phyloP scores from a whole-genome alignment of 306 rosid species.

The Abrus precatorius region DNA sequence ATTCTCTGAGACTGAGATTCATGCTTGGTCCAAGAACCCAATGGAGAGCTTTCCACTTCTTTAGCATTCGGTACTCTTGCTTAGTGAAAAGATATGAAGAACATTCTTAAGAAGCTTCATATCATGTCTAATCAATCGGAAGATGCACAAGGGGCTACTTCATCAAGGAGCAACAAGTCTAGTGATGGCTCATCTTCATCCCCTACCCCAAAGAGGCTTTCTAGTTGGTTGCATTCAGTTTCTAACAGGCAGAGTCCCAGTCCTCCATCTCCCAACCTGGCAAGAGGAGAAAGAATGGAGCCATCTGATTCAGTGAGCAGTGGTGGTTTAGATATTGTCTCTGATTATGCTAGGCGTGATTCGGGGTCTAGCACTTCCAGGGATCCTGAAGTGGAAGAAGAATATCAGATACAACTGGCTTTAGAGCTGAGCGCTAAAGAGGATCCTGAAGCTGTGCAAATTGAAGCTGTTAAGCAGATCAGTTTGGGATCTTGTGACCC shows the following conservation, averaged over 20 bases:
- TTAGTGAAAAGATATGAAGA: constrained; percentile 76
- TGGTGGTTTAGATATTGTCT: constrained; percentile 67
- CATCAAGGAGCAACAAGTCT: constrained; percentile 68
- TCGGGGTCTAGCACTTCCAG: constrained; percentile 80
- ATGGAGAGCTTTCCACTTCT: constrained; percentile 75
- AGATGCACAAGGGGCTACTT: constrained; percentile 67
- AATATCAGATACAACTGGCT: constrained; percentile 95
- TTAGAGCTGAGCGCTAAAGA: constrained; percentile 95
- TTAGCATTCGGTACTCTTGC: constrained; percentile 56
- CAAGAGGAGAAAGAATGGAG: constrained; percentile 64
- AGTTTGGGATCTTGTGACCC: constrained; percentile 94
- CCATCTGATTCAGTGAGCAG: constrained; percentile 65
- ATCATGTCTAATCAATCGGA: constrained; percentile 85
- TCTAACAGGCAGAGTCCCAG: constrained; percentile 68
- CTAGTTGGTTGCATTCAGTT: constrained; percentile 85
- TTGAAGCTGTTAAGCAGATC: constrained; percentile 99
- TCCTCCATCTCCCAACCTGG: constrained; percentile 66
- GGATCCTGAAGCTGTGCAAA: constrained; percentile 99
- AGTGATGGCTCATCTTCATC: constrained; percentile 65
- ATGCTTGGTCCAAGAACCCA: constrained; percentile 76
- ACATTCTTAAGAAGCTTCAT: constrained; percentile 93
- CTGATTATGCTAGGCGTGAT: constrained; percentile 67
- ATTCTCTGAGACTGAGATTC: constrained; percentile 54
- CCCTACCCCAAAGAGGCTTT: constrained; percentile 60
- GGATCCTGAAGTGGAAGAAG: constrained; percentile 96